phyloP scores from a whole-genome alignment of 345 rosid genomes.

The Gossypium longicalyx region DNA sequence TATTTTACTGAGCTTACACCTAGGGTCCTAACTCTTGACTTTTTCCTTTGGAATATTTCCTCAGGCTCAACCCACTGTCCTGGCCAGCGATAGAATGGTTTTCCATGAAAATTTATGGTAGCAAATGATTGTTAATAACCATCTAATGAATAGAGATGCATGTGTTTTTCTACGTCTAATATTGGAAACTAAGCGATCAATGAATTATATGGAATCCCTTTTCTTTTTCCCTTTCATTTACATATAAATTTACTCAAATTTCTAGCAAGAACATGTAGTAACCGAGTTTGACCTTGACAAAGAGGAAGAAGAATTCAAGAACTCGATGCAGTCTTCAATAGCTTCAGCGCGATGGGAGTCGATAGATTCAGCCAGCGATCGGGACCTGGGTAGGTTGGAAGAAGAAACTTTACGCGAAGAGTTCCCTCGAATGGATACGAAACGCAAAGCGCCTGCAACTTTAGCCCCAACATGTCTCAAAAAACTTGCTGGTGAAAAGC shows the following conservation, averaged over 20 bases:
- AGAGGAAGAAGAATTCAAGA: constrained; percentile 75
- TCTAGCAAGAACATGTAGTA: constrained; percentile 44
- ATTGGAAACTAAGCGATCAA: neutral
- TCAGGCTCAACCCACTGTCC: neutral
- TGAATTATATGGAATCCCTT: constrained; percentile 9
- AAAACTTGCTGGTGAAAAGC: constrained; percentile 42
- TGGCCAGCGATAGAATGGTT: neutral
- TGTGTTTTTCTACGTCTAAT: neutral
- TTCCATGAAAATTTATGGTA: neutral
- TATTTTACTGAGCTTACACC: neutral
- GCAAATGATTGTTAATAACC: neutral
- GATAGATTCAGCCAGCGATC: constrained; percentile 55
- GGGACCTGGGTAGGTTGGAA: constrained; percentile 52
- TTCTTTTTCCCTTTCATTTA: neutral
- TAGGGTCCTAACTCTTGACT: constrained; percentile 21
- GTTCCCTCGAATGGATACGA: constrained; percentile 42
- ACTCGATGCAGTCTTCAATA: constrained; percentile 84
- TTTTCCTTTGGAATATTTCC: constrained; percentile 16
- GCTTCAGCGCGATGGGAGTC: constrained; percentile 90
- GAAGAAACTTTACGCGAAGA: constrained; percentile 47
- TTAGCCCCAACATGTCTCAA: constrained; percentile 55
- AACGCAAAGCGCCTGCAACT: constrained; percentile 47
- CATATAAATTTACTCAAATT: neutral
- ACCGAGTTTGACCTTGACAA: constrained; percentile 68
- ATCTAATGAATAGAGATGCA: neutral